These are phyloP conservation scores for Arachis hypogaea DNA, from an alignment of 306 rosid genomes.

Conservation along the genomic window DNA sequence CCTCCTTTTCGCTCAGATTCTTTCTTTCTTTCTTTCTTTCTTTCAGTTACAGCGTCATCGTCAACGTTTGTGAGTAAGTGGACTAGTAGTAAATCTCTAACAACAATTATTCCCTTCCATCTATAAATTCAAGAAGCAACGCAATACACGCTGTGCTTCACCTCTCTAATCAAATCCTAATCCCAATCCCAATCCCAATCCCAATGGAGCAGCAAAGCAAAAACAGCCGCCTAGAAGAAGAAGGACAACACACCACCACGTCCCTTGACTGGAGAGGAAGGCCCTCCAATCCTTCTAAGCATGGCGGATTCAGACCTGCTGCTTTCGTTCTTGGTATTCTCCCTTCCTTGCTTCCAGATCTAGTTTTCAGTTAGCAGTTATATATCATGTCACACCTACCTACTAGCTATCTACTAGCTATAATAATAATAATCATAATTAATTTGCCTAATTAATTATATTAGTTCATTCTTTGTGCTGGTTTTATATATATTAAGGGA, in stretches of 20 bases:
- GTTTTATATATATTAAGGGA: constrained; percentile 45
- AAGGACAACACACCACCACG: constrained; percentile 1
- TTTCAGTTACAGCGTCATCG: too few species aligned
- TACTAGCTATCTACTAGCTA: background rate
- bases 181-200: background rate
- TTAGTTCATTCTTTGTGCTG: too few species aligned
- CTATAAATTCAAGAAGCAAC: too few species aligned
- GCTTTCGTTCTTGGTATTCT: constrained; percentile 49
- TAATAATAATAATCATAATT: too few species aligned
- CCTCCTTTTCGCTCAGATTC: background rate
- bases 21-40: too few species aligned
- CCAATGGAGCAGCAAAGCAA: background rate
- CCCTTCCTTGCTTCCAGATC: too few species aligned
- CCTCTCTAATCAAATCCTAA: background rate
- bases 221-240: background rate
- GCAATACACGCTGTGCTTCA: too few species aligned
- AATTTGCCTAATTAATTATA: too few species aligned
- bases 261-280: constrained; percentile 83
- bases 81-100: too few species aligned
- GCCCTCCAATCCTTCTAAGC: constrained; percentile 63
- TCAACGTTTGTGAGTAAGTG: too few species aligned
- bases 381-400: background rate
- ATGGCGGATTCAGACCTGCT: constrained; percentile 79
- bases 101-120: too few species aligned
- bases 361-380: too few species aligned